Base-by-base conservation (phyloP, 495 filamentous ascomycete genomes). In the Aspergillus leporis region DNA sequence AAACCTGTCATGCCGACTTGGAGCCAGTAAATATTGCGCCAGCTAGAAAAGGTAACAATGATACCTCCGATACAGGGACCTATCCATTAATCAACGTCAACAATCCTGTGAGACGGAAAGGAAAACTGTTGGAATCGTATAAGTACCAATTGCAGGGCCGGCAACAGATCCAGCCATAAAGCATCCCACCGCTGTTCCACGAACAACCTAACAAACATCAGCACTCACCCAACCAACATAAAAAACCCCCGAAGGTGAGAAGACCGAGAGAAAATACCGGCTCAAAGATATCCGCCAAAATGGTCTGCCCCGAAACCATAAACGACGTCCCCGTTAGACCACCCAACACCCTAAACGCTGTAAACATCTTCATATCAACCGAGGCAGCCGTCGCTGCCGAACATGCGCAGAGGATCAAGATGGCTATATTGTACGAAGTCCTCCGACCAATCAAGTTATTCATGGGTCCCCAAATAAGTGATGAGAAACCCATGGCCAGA, bases 11-110 rank as follows among this genome's bases (percentile, higher is more conserved):
- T 76, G 19, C 68, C 81, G 23, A 78, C 75, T 61, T 85, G 83
- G 25, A 84, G 70, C 83, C 83, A 85, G 73, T 82, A 85, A 59
- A 85, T 84, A 57, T 75, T 75, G 25, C 83, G 71, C 83, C 83
- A 86, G 32, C 70, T 66, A 14, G 73, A 61, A 58, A 78, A 86
- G 18, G 81, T 85, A 65, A 84, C 83, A 54, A 85, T 84, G 56
- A 84, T 74, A 28, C 76, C 76, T 25, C 75, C 76, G 47, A 79
- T 69, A 51, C 75, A 78, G 53, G 78, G 78, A 14, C 73, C 78
- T 81, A 40, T 48, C 21, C 8, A 30, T 28, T 47, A 4, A 32
- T 63, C 31, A 64, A 43, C 41, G 36, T 49, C 53, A 13, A 22
- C 36, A 10, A 46, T 23, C 21, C 19, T 32, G 51, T 16, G 36